Conservation (phyloP, 1,139 yeast genomes). For the Zygoascus meyerae region DNA sequence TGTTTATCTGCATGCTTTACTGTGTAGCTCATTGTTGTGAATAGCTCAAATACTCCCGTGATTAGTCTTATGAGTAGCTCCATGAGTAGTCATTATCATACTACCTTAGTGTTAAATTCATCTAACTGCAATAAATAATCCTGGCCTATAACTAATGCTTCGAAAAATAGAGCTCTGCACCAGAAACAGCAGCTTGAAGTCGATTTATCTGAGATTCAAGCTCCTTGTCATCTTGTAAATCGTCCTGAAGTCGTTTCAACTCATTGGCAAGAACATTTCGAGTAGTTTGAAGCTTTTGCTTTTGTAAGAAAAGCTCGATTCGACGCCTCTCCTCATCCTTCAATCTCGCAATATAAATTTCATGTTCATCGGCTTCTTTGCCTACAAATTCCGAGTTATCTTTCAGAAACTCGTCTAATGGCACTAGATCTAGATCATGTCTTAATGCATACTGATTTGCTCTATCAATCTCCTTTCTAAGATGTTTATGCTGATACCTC, state of each 20-base stretch:
- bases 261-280: constrained; percentile 24
- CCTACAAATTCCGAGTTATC: constrained; percentile 25
- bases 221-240: constrained; percentile 26
- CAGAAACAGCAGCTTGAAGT: too few species aligned
- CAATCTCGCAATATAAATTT: constrained; percentile 29
- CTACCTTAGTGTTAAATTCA: too few species aligned
- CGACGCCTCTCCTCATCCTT: constrained; percentile 31
- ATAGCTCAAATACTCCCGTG: too few species aligned
- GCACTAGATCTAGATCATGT: constrained; percentile 30
- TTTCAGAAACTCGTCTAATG: constrained; percentile 27
- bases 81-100: too few species aligned
- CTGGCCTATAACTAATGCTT: too few species aligned
- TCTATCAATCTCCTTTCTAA: constrained; percentile 28
- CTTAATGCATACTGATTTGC: constrained; percentile 27
- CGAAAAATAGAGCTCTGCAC: neutral
- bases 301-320: constrained; percentile 24
- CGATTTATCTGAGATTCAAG: constrained; percentile 15
- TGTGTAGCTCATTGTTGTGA: too few species aligned
- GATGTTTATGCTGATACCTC: constrained; percentile 31
- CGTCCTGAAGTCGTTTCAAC: constrained; percentile 26
- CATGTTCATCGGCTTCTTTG: constrained; percentile 20
- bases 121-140: too few species aligned
- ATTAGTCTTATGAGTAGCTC: too few species aligned
- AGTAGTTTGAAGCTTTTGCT: constrained; percentile 23
- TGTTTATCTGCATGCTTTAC: too few species aligned